These are phyloP conservation scores for Solanum paucissectum DNA, from an alignment of 257 asterid genomes.

Conservation along the genomic window DNA sequence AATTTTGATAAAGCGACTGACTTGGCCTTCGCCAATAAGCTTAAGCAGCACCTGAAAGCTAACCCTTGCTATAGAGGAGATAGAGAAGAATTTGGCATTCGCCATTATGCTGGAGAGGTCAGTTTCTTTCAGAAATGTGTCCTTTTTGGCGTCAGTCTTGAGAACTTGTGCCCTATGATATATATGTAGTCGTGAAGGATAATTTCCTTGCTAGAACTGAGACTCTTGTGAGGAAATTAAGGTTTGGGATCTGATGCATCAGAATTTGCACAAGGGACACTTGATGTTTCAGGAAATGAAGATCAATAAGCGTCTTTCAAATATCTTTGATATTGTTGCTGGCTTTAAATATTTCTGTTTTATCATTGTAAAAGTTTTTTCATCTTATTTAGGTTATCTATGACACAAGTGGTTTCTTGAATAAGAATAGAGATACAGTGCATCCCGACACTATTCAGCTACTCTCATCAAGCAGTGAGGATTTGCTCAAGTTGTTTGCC, in stretches of 20 bases:
- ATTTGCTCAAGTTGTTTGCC: constrained; percentile 52
- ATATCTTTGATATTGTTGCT: not conserved
- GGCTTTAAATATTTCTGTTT: not conserved
- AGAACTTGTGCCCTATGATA: not conserved
- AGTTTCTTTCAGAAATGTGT: constrained; percentile 21
- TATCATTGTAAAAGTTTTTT: not conserved
- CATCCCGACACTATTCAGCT: constrained; percentile 47
- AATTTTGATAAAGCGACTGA: constrained; percentile 68
- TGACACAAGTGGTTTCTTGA: constrained; percentile 62
- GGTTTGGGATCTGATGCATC: not conserved
- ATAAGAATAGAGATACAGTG: constrained; percentile 70
- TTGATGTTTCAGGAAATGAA: not conserved
- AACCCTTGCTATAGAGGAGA: constrained; percentile 60
- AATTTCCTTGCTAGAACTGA: not conserved
- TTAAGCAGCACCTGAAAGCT: constrained; percentile 60
- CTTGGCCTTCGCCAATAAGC: constrained; percentile 50
- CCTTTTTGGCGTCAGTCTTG: not conserved
- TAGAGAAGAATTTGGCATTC: constrained; percentile 46
- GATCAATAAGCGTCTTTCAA: not conserved
- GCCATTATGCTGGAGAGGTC: constrained; percentile 91
- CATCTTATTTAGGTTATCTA: constrained; percentile 49
- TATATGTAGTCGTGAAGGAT: not conserved
- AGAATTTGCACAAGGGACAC: not conserved
- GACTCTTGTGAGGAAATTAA: not conserved
- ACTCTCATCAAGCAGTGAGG: constrained; percentile 46